These are phyloP conservation scores for Corniculantispora saksenae DNA, from an alignment of 2,329 filamentous ascomycete genomes.

Conservation along the genomic window DNA sequence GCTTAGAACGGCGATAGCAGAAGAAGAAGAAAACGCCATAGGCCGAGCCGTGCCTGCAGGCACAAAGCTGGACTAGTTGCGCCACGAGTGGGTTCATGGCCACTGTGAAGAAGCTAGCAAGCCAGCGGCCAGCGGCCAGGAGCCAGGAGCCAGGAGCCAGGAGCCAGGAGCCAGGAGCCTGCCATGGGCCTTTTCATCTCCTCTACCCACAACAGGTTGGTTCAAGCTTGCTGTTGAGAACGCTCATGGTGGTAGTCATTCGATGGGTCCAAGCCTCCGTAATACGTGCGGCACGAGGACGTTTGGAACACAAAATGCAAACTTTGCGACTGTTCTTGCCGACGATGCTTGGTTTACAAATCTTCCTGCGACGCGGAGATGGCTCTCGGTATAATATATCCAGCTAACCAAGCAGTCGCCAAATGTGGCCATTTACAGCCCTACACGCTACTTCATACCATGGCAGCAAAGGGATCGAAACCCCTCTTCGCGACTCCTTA, in stretches of 20 bases:
- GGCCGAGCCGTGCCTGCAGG: neutral
- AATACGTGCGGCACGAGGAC: neutral
- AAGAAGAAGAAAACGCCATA: neutral
- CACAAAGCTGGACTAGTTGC: neutral
- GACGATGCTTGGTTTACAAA: neutral
- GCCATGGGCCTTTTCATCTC: neutral
- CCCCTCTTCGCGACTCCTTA: neutral
- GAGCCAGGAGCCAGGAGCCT: no score
- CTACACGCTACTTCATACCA: neutral
- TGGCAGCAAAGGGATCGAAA: neutral
- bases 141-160: no score
- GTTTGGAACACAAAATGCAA: no score
- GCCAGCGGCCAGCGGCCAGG: neutral
- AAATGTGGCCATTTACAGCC: neutral
- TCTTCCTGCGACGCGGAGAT: neutral
- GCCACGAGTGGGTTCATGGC: constrained; percentile 7
- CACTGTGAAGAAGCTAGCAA: neutral
- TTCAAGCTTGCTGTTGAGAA: neutral
- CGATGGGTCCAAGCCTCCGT: neutral
- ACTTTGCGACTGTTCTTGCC: neutral
- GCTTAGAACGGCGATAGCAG: neutral
- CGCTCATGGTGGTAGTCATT: neutral
- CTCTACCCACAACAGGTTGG: neutral
- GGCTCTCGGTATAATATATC: neutral
- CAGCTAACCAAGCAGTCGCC: neutral